Percentiles rank a stretch among this genome's conserved stretches.
phyloP scores from a whole-genome alignment of 306 rosid genomes.

The Senna siamea region DNA sequence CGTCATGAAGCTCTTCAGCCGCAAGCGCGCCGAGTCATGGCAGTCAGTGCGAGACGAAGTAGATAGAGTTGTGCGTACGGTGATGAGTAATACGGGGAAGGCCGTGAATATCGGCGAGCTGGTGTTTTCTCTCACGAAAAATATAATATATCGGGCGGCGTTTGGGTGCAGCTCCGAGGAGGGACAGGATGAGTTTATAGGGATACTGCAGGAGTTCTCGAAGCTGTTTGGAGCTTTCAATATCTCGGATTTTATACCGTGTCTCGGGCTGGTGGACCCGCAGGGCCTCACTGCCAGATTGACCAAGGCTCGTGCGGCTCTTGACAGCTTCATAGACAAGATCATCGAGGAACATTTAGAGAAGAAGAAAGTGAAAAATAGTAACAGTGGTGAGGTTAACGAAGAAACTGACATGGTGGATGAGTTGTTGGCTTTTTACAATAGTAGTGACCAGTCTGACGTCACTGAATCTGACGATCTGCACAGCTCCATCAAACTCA shows the following conservation, averaged over 20 bases:
- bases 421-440: slow-evolving; percentile 76
- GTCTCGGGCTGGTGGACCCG: slow-evolving; percentile 64
- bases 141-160: slow-evolving; percentile 78
- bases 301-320: slow-evolving; percentile 52
- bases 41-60: slow-evolving; percentile 77
- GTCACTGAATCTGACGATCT: slow-evolving; percentile 51
- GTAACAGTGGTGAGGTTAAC: too few relatives aligned
- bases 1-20: slow-evolving; percentile 85
- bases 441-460: slow-evolving; percentile 33
- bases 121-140: slow-evolving; percentile 64
- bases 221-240: slow-evolving; percentile 89
- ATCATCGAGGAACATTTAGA: slow-evolving; percentile 71
- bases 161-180: slow-evolving; percentile 63
- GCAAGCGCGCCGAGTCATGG: slow-evolving; percentile 88
- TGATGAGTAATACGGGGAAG: slow-evolving; percentile 36
- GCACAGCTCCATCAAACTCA: slow-evolving; percentile 65
- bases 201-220: slow-evolving; percentile 78
- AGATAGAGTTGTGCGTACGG: slow-evolving; percentile 41
- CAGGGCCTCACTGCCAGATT: slow-evolving; percentile 66
- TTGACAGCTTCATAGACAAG: slow-evolving; percentile 69
- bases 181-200: slow-evolving; percentile 78
- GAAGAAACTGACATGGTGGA: slow-evolving; percentile 83
- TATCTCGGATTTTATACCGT: slow-evolving; percentile 72
- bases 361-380: slow-evolving; percentile 37
- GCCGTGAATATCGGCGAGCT: slow-evolving; percentile 67